Base-by-base conservation (phyloP, 2,329 filamentous ascomycete genomes). In the Parastagonospora avenae region DNA sequence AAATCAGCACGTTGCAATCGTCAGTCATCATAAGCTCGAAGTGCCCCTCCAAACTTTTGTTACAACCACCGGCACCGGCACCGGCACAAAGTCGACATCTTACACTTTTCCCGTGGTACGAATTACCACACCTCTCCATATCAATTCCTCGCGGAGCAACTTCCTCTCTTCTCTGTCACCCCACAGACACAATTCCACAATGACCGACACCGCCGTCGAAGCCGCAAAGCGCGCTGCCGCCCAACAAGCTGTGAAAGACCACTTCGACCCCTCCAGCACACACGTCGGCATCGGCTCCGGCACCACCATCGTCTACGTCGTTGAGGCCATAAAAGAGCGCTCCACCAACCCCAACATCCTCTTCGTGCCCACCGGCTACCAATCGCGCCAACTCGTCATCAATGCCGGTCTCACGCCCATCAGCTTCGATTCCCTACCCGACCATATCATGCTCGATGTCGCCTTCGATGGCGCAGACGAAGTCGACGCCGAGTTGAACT, bases 401-500 rank as follows among this genome's bases (percentile, higher is more conserved):
- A 79, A 82, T 42, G 90, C 91, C 15, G 90, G 91, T 2, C 79
- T 97, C 48, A 85, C 83, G 19, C 85, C 94, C 10, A 85, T 92
- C 47, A 85, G 86, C 60, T 90, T 96, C 64, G 89, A 93, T 67
- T 85, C 88, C 53, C 79, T 95, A 12, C 88, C 89, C 1, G 71
- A 80, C 35, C 80, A 81, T 46, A 77, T 78, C 12, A 70, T 86
- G 70, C 82, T 99, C 27, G 93, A 97, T 67, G 89, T 97, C 14
- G 90, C 90, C 42, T 99, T 99, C 71, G 94, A 99, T 70, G 94
- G 94, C 46, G 94, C 94, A 4, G 94, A 99, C 72, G 94, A 99
- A 79, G 92, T 99, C 29, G 94, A 99, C 71, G 87, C 91, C 40
- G 90, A 95, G 45, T 78, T 99, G 53, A 99, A 97, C 76, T 91